Conservation (phyloP, 768 basidiomycete species). For the Boletus barrowsii region DNA sequence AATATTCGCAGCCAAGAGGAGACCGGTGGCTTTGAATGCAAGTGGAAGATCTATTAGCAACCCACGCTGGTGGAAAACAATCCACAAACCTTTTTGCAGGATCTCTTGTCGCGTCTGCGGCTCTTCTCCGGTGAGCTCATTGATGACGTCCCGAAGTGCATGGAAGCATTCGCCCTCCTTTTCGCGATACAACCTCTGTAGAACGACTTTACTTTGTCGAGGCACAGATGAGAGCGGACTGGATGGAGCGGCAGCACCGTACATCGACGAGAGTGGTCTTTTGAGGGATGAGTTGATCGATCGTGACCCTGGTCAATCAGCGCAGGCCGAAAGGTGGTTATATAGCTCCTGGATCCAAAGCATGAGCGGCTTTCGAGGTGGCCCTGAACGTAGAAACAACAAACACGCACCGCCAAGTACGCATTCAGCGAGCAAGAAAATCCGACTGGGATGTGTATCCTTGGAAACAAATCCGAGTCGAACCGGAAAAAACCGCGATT, state of each 20-base stretch:
- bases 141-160: constrained; percentile 18
- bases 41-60: not conserved
- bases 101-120: constrained; percentile 20
- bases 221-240: not conserved
- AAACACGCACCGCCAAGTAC: constrained; percentile 1
- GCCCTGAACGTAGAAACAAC: not conserved
- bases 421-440: not conserved
- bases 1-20: constrained; percentile 2
- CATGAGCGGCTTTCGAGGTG: not conserved
- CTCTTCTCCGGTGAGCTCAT: constrained; percentile 15
- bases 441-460: too few species aligned
- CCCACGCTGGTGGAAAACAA: not conserved
- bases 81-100: constrained; percentile 17
- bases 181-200: constrained; percentile 21
- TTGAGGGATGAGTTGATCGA: not conserved
- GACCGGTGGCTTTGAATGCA: constrained; percentile 4
- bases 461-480: too few species aligned
- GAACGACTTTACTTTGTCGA: constrained; percentile 11
- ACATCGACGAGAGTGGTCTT: not conserved
- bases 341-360: not conserved
- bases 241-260: not conserved
- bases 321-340: not conserved
- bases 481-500: too few species aligned
- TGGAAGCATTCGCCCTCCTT: constrained; percentile 23
- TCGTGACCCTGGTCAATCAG: not conserved